Percentiles rank a stretch among this genome's conserved stretches.
Evolutionary conservation across 2,329 filamentous ascomycete genomes (phyloP).

Genomic region (Beauveria varroae): DNA sequence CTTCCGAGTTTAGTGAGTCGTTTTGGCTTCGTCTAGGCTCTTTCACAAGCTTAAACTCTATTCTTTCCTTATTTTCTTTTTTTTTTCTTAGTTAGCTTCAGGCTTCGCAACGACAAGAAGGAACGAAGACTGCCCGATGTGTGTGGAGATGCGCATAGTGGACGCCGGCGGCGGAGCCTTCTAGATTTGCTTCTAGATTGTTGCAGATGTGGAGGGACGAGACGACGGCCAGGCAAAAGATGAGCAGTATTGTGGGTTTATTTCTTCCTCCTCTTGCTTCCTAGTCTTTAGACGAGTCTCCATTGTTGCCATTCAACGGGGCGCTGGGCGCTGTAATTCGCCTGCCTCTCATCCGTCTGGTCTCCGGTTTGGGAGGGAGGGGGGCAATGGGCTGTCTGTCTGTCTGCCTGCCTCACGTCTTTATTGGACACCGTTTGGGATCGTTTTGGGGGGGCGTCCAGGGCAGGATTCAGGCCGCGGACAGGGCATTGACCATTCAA

Average conservation of each 20-base stretch:
- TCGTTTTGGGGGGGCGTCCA: neutral
- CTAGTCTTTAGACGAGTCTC: neutral
- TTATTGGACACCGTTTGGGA: neutral
- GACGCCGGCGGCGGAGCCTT: slow-evolving; percentile 2
- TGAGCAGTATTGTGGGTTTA: neutral
- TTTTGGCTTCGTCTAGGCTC: no score
- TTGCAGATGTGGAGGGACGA: slow-evolving; percentile 6
- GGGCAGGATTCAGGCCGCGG: neutral
- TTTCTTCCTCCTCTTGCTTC: no score
- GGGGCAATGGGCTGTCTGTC: neutral
- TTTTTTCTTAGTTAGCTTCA: no score
- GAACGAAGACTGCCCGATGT: neutral
- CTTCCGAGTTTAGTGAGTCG: no score
- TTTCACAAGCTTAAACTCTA: no score
- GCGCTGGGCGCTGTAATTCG: neutral
- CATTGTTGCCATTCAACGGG: neutral
- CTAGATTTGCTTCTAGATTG: slow-evolving; percentile 12
- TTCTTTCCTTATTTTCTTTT: no score
- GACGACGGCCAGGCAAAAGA: neutral
- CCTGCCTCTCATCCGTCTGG: neutral
- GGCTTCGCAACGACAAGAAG: neutral
- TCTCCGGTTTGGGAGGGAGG: neutral
- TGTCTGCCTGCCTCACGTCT: neutral
- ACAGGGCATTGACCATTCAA: neutral
- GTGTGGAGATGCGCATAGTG: neutral